These are phyloP conservation scores for Russula vinacea DNA, from an alignment of 768 basidiomycete genomes.

Conservation along the genomic window DNA sequence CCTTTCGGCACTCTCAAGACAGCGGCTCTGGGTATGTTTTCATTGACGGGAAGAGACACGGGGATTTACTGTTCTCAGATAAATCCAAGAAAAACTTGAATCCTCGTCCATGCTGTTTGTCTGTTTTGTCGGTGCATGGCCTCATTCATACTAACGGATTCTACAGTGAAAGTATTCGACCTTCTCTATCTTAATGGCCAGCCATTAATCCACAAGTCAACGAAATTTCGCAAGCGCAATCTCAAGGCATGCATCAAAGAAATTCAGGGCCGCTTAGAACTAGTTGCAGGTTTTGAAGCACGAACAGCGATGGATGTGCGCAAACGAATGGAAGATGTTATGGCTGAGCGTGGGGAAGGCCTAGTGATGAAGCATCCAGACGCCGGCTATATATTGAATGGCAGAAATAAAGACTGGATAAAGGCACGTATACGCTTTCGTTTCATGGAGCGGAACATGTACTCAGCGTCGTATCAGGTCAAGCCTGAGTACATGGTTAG, in stretches of 20 bases:
- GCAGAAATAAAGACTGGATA: constrained; percentile 88
- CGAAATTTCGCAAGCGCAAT: constrained; percentile 76
- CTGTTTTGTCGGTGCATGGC: background rate
- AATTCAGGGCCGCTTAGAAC: constrained; percentile 78
- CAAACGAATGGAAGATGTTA: constrained; percentile 72
- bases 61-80: constrained; percentile 43
- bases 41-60: constrained; percentile 5
- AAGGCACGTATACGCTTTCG: constrained; percentile 50
- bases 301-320: constrained; percentile 80
- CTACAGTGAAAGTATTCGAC: constrained; percentile 94
- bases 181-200: constrained; percentile 84
- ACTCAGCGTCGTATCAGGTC: constrained; percentile 43
- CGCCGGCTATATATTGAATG: constrained; percentile 80
- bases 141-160: background rate
- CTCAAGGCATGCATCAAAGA: constrained; percentile 63
- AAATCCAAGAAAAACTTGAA: constrained; percentile 65
- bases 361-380: constrained; percentile 85
- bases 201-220: constrained; percentile 67
- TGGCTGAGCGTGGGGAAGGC: constrained; percentile 87
- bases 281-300: constrained; percentile 66
- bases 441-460: background rate
- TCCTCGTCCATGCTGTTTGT: constrained; percentile 89
- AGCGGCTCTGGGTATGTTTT: constrained; percentile 67
- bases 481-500: constrained; percentile 85
- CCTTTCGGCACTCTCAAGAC: constrained; percentile 95